Base-by-base conservation (phyloP, 495 filamentous ascomycete species). In the Podospora conica region DNA sequence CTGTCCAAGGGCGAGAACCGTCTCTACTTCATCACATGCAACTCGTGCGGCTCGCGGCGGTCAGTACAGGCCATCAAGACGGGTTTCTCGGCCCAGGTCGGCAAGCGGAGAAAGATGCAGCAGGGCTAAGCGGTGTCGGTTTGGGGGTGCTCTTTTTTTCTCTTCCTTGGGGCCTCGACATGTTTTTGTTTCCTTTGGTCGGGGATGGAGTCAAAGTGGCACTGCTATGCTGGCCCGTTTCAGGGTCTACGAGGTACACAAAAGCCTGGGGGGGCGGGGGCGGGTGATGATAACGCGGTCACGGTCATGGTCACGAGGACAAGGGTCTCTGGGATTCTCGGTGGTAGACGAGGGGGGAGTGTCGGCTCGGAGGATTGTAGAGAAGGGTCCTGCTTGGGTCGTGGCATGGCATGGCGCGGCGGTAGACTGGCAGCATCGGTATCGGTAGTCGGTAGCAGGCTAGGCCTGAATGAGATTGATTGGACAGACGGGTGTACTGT, bases 1-100 rank as follows among this genome's bases (percentile, higher is more conserved):
- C 87, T 98, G 68, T 94, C 90, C 84, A 98, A 98, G 83, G 95
- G 96, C 76, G 95, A 98, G 81, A 98, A 97, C 83, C 91, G 95
- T 83, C 84, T 96, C 12, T 76, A 76, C 71, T 81, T 82, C 73
- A 81, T 81, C 66, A 81, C 79, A 25, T 81, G 79, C 76, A 81
- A 81, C 82, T 92, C 90, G 22, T 97, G 96, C 73, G 91, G 92
- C 61, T 92, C 88, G 61, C 86, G 94, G 76, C 90, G 96, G 73
- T 91, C 87, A 69, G 95, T 98, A 78, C 90, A 91, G 66, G 92
- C 95, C 61, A 98, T 98, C 89, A 98, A 98, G 88, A 96, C 92
- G 54, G 95, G 95, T 91, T 98, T 98, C 91, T 92, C 91, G 73
- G 92, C 92, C 77, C 92, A 96, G 80, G 90, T 98, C 78, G 94